Evolutionary conservation across 768 basidiomycete species (phyloP).

Genomic region (Harrya chromipes): DNA sequence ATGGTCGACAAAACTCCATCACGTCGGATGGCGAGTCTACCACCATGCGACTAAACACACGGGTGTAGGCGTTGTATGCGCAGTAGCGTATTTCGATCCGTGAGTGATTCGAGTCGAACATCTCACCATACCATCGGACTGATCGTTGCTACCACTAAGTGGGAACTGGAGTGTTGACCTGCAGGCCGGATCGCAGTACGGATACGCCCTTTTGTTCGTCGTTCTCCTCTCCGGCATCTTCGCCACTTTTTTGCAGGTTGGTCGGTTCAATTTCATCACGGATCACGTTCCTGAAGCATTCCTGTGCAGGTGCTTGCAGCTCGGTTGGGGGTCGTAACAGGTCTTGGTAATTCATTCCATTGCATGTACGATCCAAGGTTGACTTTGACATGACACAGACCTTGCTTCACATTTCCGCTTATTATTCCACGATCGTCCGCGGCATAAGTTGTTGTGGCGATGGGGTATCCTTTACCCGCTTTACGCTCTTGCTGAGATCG

Average conservation of each 20-base stretch:
- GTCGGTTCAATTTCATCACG: not conserved
- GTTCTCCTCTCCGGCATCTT: constrained; percentile 81
- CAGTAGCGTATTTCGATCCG: constrained; percentile 90
- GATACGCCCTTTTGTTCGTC: constrained; percentile 83
- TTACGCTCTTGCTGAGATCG: constrained; percentile 62
- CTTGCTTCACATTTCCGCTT: constrained; percentile 64
- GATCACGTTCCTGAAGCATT: constrained; percentile 2
- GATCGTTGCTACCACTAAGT: constrained; percentile 30
- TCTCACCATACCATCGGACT: not conserved
- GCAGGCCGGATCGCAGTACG: constrained; percentile 80
- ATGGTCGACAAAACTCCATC: constrained; percentile 22
- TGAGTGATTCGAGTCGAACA: constrained; percentile 35
- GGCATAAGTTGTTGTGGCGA: constrained; percentile 52
- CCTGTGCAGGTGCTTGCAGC: constrained; percentile 63
- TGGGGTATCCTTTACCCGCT: constrained; percentile 64
- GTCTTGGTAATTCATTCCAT: constrained; percentile 51
- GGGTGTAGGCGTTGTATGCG: constrained; percentile 83
- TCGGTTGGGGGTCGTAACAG: constrained; percentile 79
- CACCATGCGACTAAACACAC: constrained; percentile 63
- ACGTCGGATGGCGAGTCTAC: constrained; percentile 31
- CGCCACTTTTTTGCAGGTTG: constrained; percentile 77
- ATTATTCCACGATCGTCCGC: constrained; percentile 61
- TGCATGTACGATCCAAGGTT: not conserved
- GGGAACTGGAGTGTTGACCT: constrained; percentile 92
- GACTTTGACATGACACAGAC: constrained; percentile 36